These are phyloP conservation scores for Niebla homalea DNA, from an alignment of 495 filamentous ascomycete species.

Conservation along the genomic window DNA sequence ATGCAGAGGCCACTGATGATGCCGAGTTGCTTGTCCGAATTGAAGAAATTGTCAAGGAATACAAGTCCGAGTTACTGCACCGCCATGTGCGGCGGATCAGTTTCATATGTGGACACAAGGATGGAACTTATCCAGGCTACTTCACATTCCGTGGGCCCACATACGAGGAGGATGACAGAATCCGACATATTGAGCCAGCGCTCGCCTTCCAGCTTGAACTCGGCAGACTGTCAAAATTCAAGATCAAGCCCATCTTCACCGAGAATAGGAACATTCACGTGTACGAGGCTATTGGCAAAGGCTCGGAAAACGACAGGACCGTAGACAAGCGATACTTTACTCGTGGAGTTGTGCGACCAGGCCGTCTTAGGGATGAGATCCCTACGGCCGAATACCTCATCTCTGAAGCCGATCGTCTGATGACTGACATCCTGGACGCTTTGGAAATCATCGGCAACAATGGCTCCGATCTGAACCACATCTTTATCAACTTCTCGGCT, in stretches of 20 bases:
- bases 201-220: constrained; percentile 97
- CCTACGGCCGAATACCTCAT: constrained; percentile 96
- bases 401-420: constrained; percentile 87
- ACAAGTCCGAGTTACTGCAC: constrained; percentile 69
- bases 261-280: constrained; percentile 99
- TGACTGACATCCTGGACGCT: constrained; percentile 96
- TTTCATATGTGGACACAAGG: constrained; percentile 89
- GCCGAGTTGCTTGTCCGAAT: constrained; percentile 65
- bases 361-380: constrained; percentile 89
- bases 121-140: constrained; percentile 92
- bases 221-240: constrained; percentile 85
- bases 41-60: constrained; percentile 57
- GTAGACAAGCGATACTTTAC: constrained; percentile 88
- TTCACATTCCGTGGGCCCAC: constrained; percentile 91
- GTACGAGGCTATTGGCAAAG: constrained; percentile 91
- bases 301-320: constrained; percentile 67
- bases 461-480: constrained; percentile 98
- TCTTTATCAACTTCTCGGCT: constrained; percentile 97
- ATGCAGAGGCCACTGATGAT: constrained; percentile 79
- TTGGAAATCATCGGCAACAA: constrained; percentile 98
- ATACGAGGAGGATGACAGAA: constrained; percentile 83
- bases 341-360: constrained; percentile 82
- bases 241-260: constrained; percentile 94
- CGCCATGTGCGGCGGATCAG: constrained; percentile 79
- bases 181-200: constrained; percentile 93